phyloP scores from a whole-genome alignment of 2,329 filamentous ascomycete genomes.

The Magnaporthales sp. region DNA sequence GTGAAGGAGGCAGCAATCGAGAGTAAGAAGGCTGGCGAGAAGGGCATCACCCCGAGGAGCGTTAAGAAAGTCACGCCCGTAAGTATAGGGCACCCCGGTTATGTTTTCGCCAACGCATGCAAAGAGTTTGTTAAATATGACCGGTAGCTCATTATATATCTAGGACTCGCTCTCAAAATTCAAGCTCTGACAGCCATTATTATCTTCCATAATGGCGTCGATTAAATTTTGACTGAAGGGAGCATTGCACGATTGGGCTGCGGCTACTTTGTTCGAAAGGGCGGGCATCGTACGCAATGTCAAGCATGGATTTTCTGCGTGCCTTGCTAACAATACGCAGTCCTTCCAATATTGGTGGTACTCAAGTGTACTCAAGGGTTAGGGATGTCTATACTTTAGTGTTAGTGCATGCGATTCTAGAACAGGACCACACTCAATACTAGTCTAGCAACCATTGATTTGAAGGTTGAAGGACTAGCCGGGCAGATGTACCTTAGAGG shows the following conservation, averaged over 20 bases:
- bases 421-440: neutral
- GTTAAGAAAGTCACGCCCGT: conserved; percentile 72
- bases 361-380: too few relatives aligned
- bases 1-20: conserved; percentile 73
- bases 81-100: conserved; percentile 18
- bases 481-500: too few relatives aligned
- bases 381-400: too few relatives aligned
- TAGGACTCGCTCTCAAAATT: conserved; percentile 61
- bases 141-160: neutral
- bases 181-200: conserved; percentile 43
- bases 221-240: too few relatives aligned
- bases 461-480: neutral
- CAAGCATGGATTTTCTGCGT: neutral
- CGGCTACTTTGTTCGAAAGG: too few relatives aligned
- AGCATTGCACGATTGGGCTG: neutral
- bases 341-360: too few relatives aligned
- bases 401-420: neutral
- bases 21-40: conserved; percentile 65
- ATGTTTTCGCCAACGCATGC: neutral
- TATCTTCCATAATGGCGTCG: neutral
- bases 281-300: too few relatives aligned
- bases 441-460: neutral
- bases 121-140: neutral
- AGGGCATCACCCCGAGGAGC: conserved; percentile 63
- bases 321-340: too few relatives aligned